These are phyloP conservation scores for Babjeviella inositovora DNA, from an alignment of 805 yeast species.

Conservation along the genomic window DNA sequence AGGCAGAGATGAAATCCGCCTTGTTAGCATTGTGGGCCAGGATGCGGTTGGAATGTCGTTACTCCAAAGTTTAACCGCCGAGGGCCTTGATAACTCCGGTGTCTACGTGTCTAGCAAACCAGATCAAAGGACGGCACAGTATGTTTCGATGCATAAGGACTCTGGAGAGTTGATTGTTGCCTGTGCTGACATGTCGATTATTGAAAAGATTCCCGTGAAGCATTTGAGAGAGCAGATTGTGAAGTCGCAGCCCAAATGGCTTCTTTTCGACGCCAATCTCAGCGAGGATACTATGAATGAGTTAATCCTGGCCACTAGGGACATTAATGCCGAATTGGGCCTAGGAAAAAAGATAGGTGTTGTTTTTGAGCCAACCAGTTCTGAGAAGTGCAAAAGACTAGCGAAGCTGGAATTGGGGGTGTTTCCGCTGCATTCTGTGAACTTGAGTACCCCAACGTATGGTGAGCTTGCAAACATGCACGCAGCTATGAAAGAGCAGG, in stretches of 20 bases:
- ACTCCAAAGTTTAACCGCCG: slow-evolving; percentile 8
- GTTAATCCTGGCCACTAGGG: slow-evolving; percentile 11
- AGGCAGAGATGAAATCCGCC: slow-evolving; percentile 13
- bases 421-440: slow-evolving; percentile 28
- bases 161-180: slow-evolving; percentile 59
- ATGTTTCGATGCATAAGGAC: slow-evolving; percentile 42
- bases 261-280: slow-evolving; percentile 59
- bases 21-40: slow-evolving; percentile 47
- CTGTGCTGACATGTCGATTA: slow-evolving; percentile 71
- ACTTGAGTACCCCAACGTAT: slow-evolving; percentile 53
- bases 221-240: slow-evolving; percentile 24
- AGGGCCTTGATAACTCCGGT: slow-evolving; percentile 19
- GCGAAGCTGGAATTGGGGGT: slow-evolving; percentile 18
- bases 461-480: slow-evolving; percentile 43
- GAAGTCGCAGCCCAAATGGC: slow-evolving; percentile 23
- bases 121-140: slow-evolving; percentile 52
- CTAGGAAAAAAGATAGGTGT: too few relatives aligned
- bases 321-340: slow-evolving; percentile 9
- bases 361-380: slow-evolving; percentile 69
- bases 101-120: slow-evolving; percentile 10
- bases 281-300: slow-evolving; percentile 20
- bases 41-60: slow-evolving; percentile 35
- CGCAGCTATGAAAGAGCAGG: slow-evolving; percentile 22
- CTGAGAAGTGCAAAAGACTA: slow-evolving; percentile 37
- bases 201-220: slow-evolving; percentile 28